Conservation (phyloP, 2,329 filamentous ascomycete species). For the Curvularia eragrostidis region DNA sequence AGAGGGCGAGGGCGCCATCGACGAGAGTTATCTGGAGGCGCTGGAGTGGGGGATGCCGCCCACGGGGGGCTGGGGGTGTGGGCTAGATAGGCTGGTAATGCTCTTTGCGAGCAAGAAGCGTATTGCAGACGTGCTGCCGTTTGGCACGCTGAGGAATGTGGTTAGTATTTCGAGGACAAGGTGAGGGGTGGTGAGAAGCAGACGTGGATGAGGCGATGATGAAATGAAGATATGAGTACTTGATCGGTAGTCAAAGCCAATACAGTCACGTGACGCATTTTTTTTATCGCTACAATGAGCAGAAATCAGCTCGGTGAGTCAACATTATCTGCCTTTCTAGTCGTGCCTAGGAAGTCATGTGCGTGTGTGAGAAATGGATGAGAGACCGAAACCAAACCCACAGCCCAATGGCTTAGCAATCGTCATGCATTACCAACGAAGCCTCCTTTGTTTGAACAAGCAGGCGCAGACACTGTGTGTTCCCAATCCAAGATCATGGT, state of each 20-base stretch:
- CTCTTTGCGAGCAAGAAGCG: constrained; percentile 78
- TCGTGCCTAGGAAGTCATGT: too few species aligned
- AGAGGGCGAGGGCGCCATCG: constrained; percentile 57
- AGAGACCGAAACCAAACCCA: too few species aligned
- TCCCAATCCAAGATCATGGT: too few species aligned
- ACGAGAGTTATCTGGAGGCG: constrained; percentile 84
- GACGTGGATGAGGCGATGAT: neutral
- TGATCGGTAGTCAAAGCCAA: neutral
- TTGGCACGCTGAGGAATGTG: constrained; percentile 78
- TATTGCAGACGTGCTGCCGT: constrained; percentile 86
- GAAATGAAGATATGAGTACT: neutral
- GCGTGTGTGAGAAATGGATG: too few species aligned
- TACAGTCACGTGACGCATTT: neutral
- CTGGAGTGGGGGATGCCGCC: constrained; percentile 91
- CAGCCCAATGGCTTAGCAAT: too few species aligned
- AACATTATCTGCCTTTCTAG: too few species aligned
- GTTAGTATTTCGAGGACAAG: constrained; percentile 48
- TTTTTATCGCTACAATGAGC: too few species aligned
- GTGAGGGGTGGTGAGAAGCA: constrained; percentile 5
- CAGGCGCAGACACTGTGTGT: too few species aligned
- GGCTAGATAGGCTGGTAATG: constrained; percentile 91
- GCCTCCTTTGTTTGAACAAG: too few species aligned
- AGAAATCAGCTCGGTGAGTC: too few species aligned
- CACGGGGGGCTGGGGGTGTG: constrained; percentile 96
- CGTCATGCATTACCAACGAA: too few species aligned